Evolutionary conservation across 257 asterid genomes (phyloP).

Genomic region (Cruciata laevipes): DNA sequence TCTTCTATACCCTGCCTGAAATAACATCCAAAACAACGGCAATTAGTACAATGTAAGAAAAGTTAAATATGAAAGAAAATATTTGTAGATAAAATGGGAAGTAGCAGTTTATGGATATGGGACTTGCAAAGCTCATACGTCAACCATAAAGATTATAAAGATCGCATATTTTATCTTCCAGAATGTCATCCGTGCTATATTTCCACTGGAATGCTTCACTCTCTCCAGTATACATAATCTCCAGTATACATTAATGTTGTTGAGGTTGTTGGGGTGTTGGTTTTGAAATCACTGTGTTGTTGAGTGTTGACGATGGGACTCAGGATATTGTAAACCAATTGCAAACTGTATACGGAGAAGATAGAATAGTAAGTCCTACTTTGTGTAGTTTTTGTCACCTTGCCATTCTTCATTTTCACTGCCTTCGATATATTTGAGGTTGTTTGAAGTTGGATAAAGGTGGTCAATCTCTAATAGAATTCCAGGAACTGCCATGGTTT

Average conservation of each 20-base stretch:
- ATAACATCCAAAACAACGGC: slow-evolving; percentile 10
- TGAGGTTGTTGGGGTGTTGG: slow-evolving; percentile 71
- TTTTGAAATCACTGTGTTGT: slow-evolving; percentile 86
- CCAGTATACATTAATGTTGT: too few species aligned
- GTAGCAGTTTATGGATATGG: background rate
- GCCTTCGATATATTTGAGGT: slow-evolving; percentile 9
- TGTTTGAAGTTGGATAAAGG: slow-evolving; percentile 12
- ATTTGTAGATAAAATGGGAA: background rate
- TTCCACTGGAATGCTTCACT: slow-evolving; percentile 59
- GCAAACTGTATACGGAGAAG: slow-evolving; percentile 84
- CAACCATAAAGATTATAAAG: slow-evolving; percentile 72
- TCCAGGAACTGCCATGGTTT: slow-evolving; percentile 98
- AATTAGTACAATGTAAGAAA: background rate
- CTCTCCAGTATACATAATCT: too few species aligned
- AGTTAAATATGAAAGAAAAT: background rate
- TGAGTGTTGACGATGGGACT: slow-evolving; percentile 98
- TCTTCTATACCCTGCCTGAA: slow-evolving; percentile 85
- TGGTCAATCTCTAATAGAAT: slow-evolving; percentile 20
- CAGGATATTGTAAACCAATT: slow-evolving; percentile 86
- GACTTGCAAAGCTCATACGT: slow-evolving; percentile 29
- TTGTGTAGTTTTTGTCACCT: slow-evolving; percentile 7
- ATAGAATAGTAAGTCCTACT: slow-evolving; percentile 57
- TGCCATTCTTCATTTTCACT: slow-evolving; percentile 15
- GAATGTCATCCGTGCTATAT: slow-evolving; percentile 62
- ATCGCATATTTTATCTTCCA: slow-evolving; percentile 83